Evolutionary conservation across 306 rosid species (phyloP), one percentile per base, ranked within the genome.

Genomic region (Gastrolobium villosum): DNA sequence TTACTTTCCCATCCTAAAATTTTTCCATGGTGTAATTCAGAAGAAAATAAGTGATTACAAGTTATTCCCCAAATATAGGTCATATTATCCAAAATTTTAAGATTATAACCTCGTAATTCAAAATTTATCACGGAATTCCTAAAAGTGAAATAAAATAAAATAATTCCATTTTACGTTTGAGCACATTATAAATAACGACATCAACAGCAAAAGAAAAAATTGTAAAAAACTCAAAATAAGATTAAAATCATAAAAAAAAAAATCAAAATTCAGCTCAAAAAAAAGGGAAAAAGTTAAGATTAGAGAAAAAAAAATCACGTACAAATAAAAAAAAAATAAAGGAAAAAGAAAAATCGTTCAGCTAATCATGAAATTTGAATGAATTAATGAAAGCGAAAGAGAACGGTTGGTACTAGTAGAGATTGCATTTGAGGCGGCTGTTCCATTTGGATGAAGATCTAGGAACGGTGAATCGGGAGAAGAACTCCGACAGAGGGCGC

Each of bases 351-450:
- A 61, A 2, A 26, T 59, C 13, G 35, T 50, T 64, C 10, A 15
- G 13, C 20, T 8, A 44, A 76, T 41, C 14, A 43, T 46, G 31
- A 14, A 28, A 57, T 46, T 34, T 3, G 52, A 36, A 20, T 20
- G 26, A 20, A 20, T 20, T 20, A 20, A 20, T 20, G 26, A 20
- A 20, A 20, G 26, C 26, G 46, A 8, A 10, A 40, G 32, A 50
- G 32, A 31, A n/a, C 36, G n/a, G 37, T 56, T 9, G 79, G 75
- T 87, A 96, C 99, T 96, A 96, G 88, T 96, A 93, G 79, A 96
- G 91, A 68, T 96, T 96, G 99, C 99, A 96, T 88, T 96, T 96
- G 88, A 96, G 91, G 78, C 99, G 98, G 90, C 96, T 90, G 59
- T 73, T 90, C 99, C 98, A 96, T 80, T 93, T 93, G 83, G 93